phyloP scores from a whole-genome alignment of 2,329 filamentous ascomycete species.

The Immersiporthe knoxdaviesiana region DNA sequence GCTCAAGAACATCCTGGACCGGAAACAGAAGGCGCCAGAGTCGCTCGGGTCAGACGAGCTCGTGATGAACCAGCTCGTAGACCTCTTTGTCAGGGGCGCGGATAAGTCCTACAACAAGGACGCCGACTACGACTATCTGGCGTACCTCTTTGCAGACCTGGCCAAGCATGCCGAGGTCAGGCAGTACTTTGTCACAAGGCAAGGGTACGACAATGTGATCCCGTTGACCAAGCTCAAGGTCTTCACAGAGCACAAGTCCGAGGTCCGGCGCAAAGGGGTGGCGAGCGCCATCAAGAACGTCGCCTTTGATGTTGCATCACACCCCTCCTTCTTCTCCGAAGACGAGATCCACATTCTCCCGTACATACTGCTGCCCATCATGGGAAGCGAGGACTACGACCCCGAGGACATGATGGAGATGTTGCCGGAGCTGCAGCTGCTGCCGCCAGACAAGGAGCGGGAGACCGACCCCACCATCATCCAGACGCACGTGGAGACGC shows the following conservation, averaged over 20 bases:
- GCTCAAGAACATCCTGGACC: constrained; percentile 68
- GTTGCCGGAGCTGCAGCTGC: constrained; percentile 86
- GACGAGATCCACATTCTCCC: constrained; percentile 80
- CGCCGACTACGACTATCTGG: constrained; percentile 88
- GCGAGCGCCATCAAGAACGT: constrained; percentile 94
- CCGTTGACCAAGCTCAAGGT: constrained; percentile 91
- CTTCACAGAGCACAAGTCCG: constrained; percentile 87
- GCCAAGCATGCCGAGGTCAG: constrained; percentile 78
- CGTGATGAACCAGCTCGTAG: constrained; percentile 88
- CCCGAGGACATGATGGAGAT: constrained; percentile 86
- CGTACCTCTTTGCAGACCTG: constrained; percentile 92
- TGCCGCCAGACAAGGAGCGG: constrained; percentile 86
- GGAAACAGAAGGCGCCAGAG: constrained; percentile 70
- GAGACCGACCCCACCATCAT: constrained; percentile 78
- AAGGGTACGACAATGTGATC: constrained; percentile 80
- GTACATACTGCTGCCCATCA: constrained; percentile 86
- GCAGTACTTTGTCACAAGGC: constrained; percentile 72
- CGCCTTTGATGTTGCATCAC: constrained; percentile 77
- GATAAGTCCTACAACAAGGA: constrained; percentile 80
- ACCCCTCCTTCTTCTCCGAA: constrained; percentile 71
- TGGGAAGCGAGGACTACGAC: constrained; percentile 83
- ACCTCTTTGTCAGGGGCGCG: constrained; percentile 93
- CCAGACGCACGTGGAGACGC: constrained; percentile 84
- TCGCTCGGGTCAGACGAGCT: constrained; percentile 72
- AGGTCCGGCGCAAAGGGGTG: constrained; percentile 88